Base-by-base conservation (phyloP, 306 rosid species). In the Pterocarpus macrocarpus region DNA sequence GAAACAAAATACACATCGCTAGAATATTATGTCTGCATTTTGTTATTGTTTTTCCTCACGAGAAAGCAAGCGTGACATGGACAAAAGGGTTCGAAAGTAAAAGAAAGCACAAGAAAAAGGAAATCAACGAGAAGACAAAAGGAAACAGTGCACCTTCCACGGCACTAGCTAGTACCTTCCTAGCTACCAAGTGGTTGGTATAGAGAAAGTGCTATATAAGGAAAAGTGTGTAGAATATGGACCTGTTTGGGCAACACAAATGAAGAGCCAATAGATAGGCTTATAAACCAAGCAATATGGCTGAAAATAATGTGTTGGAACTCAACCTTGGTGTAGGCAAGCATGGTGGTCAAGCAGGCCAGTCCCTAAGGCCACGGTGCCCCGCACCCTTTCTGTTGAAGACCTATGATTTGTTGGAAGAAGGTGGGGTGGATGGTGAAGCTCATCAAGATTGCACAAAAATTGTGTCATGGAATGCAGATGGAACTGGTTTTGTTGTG, bases 331-430 rank as follows among this genome's bases (percentile, higher is more conserved):
- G 69, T 55, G 17, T 45, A 68, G 73, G 71, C 2, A 28, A 32
- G 13, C 6, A n/a, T 17, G 41, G 64, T 49, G 30, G 22, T 68
- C 45, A 53, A 34, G 36, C 35, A 11, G 69, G 86, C 7, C 85
- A 82, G 78, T 75, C 90, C 44, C 82, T 84, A 9, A 86, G 80
- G 87, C 39, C 90, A 13, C 81, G 86, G 77, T 79, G 87, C 56
- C 94, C 91, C 0, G 88, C 98, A 15, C 98, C 98, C 0, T 94
- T 94, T 73, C 33, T 94, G 34, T 71, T 90, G 22, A 94, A 94
- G 85, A 94, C 98, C 0, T 94, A 84, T 38, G 88, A 91, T 58
- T 82, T 94, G 85, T 75, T 94, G 69, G 95, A 90, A 81, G 91
- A 89, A 86, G 85, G 82, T 8, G 87, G 70, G 5, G 63, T 2